Evolutionary conservation across 164 flowering plant species (phyloP), one percentile per base, ranked within the genome.

Genomic region (Sextonia rubra): DNA sequence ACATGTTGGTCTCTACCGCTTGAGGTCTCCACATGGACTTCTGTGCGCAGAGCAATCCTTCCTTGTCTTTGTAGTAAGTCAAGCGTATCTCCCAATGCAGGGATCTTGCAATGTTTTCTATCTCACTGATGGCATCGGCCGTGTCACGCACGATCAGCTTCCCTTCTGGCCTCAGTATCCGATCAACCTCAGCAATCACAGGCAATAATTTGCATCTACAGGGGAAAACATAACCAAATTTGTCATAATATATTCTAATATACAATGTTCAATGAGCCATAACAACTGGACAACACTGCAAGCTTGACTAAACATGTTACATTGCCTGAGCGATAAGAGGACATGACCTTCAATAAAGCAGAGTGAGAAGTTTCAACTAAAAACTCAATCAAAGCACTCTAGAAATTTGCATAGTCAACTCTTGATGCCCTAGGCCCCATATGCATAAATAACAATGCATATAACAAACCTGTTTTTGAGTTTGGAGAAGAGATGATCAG

Each of bases 401-500:
- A 29, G 15, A 64, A 64, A 64, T 20, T 64, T 18, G 3, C 14
- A 18, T 64, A 64, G 5, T 26, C n/a, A 15, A 52, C 32, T 30
- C 44, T 15, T 64, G 22, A 64, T 15, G 27, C 27, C 44, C 4
- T 64, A 12, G 12, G 44, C 29, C 47, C 67, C 15, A 64, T 6
- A 6, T 52, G n/a, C 3, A 5, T 15, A 8, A 64, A 5, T 26
- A 27, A 47, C 67, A 64, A 9, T 12, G 27, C 15, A 61, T 14
- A 15, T 27, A 12, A 30, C 58, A 44, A 76, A 92, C 98, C 88
- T 94, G 75, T 78, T 82, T 73, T 85, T 87, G 11, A 87, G 69
- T 81, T 82, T 86, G 69, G 98, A 94, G 89, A 95, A 93, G 60
- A 95, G 90, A 80, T 92, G 97, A 73, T 92, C 96, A 1, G 99